Evolutionary conservation across 768 basidiomycete species (phyloP), one percentile per base, ranked within the genome.

Genomic region (Suillus luteus): DNA sequence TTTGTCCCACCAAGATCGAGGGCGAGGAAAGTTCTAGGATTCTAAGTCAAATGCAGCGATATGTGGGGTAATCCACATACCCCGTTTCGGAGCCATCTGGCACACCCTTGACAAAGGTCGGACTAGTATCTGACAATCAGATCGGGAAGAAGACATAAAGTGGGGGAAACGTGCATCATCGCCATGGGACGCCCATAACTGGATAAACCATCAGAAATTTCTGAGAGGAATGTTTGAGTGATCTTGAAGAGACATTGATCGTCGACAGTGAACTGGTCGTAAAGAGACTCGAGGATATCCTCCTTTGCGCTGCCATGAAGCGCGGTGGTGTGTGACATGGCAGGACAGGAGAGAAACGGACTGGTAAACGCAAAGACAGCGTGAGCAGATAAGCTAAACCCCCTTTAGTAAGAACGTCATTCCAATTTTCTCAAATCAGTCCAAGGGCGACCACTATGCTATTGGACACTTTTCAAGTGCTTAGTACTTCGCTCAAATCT

Each of bases 1-100:
- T 99, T 99, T 27, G 97, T 99, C 62, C 97, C 97, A 46, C 97
- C 97, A 22, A 99, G 85, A 80, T 99, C 96, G 22, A 99, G 83
- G 5, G 97, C 96, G 60, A 99, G 86, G 78, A 97, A 99, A 7
- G 95, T 96, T 52, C 95, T 97, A 70, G 57, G 59, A 59, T 63
- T 52, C 37, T 33, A 14, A 61, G 40, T 48, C 17, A 41, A 40
- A 11, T 41, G 57, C 6, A 19, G 6, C 71, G 55, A 71, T 38
- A 48, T 40, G 63, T 24, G 58, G 35, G 38, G 40, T 49, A 48
- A 3, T 49, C 31, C 17, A 74, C 85, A 71, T 76, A 95, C 94
- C 97, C 97, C 63, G 86, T 91, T 78, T 99, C 97, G 58, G 89
- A 86, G 54, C 97, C 97, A 75, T 97, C 85, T 52, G 97, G 97